Conservation (phyloP, 2,329 filamentous ascomycete genomes). For the Septoria linicola region DNA sequence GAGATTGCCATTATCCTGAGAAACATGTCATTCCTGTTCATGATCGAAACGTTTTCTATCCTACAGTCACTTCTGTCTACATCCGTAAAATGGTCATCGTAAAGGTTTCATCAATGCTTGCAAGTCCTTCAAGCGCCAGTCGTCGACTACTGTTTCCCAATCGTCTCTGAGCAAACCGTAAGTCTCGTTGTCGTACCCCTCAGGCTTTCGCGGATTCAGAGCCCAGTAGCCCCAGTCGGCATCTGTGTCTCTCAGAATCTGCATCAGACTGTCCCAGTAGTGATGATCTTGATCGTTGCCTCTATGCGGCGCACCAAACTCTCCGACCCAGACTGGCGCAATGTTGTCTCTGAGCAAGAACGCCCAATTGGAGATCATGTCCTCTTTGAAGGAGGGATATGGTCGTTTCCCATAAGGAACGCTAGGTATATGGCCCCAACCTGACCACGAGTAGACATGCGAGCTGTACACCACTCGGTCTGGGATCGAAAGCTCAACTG, state of each 20-base stretch:
- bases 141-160: slow-evolving; percentile 54
- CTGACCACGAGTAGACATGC: slow-evolving; percentile 69
- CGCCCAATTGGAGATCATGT: slow-evolving; percentile 66
- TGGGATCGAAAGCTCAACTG: slow-evolving; percentile 57
- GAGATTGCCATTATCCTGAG: too few species aligned
- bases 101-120: slow-evolving; percentile 27
- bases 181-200: slow-evolving; percentile 55
- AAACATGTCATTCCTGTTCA: too few species aligned
- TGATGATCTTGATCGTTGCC: slow-evolving; percentile 59
- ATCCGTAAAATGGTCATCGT: background rate
- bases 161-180: slow-evolving; percentile 64
- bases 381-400: slow-evolving; percentile 61
- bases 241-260: slow-evolving; percentile 60
- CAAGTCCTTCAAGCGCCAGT: slow-evolving; percentile 30
- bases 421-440: slow-evolving; percentile 55
- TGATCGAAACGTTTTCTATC: background rate
- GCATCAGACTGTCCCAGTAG: slow-evolving; percentile 65
- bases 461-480: slow-evolving; percentile 64
- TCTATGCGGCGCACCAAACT: slow-evolving; percentile 59
- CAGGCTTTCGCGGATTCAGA: slow-evolving; percentile 64
- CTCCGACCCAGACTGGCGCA: slow-evolving; percentile 67
- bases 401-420: slow-evolving; percentile 60
- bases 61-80: background rate
- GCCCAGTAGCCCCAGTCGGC: slow-evolving; percentile 62
- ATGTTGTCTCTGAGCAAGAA: slow-evolving; percentile 58